A percentile compares a stretch with the other conserved stretches of the same genome.
These are phyloP conservation scores for Zygnema cylindricum DNA, from an alignment of 139 green algal species.

Conservation along the genomic window DNA sequence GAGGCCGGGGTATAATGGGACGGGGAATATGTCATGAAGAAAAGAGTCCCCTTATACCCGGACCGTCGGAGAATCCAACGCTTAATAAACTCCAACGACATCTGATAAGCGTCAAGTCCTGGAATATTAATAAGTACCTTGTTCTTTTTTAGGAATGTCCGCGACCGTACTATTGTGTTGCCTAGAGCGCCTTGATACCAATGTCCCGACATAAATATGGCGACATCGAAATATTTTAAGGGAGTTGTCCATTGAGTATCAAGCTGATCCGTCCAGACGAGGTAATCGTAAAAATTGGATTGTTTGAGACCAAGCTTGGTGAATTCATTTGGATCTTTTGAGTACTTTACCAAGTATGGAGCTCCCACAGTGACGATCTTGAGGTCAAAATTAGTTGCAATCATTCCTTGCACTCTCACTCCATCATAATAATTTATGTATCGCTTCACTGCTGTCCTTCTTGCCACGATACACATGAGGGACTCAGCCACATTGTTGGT, in stretches of 20 bases:
- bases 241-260: conserved; percentile 19
- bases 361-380: conserved; percentile 20
- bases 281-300: conserved; percentile 19
- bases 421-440: conserved; percentile 12
- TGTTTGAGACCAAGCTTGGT: neutral
- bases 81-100: neutral
- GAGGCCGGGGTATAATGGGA: neutral
- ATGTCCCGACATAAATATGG: conserved; percentile 3
- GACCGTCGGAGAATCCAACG: neutral
- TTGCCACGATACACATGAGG: conserved; percentile 15
- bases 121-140: neutral
- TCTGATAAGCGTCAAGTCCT: neutral
- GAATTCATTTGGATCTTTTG: conserved; percentile 31
- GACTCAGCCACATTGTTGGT: conserved; percentile 35
- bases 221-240: neutral
- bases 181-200: conserved; percentile 34
- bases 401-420: conserved; percentile 18
- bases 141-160: conserved; percentile 10
- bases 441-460: neutral
- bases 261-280: conserved; percentile 43
- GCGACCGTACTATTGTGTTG: conserved; percentile 14
- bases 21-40: neutral
- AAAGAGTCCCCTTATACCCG: neutral
- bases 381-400: conserved; percentile 32
- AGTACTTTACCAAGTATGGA: conserved; percentile 40